Conservation (phyloP, 371 early-diverging fungal species). For the Lichtheimia hyalospora region DNA sequence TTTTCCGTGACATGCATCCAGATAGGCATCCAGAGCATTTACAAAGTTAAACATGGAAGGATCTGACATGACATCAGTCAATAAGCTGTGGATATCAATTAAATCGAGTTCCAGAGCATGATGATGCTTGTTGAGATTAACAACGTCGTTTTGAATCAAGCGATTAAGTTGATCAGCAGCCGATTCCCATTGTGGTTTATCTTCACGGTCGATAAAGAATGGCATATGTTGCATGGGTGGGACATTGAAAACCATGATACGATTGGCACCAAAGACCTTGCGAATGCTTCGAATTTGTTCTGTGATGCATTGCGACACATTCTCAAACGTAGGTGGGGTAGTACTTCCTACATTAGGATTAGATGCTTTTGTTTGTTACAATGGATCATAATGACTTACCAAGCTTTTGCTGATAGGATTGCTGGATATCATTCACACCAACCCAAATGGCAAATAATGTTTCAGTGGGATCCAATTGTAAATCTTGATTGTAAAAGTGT, state of each 20-base stretch:
- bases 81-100: conserved; percentile 29
- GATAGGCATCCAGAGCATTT: conserved; percentile 22
- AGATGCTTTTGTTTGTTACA: neutral
- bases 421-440: conserved; percentile 34
- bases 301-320: conserved; percentile 25
- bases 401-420: conserved; percentile 5
- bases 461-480: conserved; percentile 33
- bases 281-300: conserved; percentile 31
- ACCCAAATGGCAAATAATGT: conserved; percentile 50
- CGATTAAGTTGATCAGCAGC: conserved; percentile 32
- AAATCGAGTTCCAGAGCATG: conserved; percentile 34
- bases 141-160: conserved; percentile 26
- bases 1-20: conserved; percentile 17
- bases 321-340: conserved; percentile 15
- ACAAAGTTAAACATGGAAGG: conserved; percentile 33
- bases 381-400: conserved; percentile 10
- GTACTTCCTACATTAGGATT: neutral
- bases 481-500: conserved; percentile 25
- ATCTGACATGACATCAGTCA: conserved; percentile 28
- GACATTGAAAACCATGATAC: conserved; percentile 33
- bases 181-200: conserved; percentile 13
- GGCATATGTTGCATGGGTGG: conserved; percentile 42
- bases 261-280: conserved; percentile 25
- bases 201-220: conserved; percentile 17
- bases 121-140: conserved; percentile 35